Base-by-base conservation (phyloP, 2,329 filamentous ascomycete genomes). In the Cercospora brassicicola region DNA sequence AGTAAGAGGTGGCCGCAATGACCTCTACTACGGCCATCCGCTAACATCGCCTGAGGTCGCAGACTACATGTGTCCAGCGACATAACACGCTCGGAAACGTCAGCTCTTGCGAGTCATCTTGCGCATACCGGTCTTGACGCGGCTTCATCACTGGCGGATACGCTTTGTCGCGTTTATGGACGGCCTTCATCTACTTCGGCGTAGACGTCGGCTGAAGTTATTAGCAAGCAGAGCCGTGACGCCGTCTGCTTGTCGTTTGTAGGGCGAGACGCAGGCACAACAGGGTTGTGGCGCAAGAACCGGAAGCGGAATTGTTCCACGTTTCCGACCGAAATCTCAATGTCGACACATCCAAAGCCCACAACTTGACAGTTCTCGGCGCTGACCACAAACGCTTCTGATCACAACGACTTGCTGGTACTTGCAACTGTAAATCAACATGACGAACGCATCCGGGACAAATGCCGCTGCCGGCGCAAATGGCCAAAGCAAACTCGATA, bases 401-500 rank as follows among this genome's bases (percentile, higher is more conserved):
- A n/a, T 3, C 23, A 55, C 48, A 55, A 55, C 23, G 2, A 55
- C 20, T 11, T n/a, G 36, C 15, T n/a, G 6, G 13, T 55, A 15
- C 48, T 13, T 23, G 45, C 4, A n/a, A 13, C 30, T 18, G 20
- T n/a, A 5, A 18, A 18, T n/a, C 55, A 67, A 13, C 28, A 59
- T 56, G 55, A 55, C 59, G 36, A 57, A 56, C 31, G 18, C 33
- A 42, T 23, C 30, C 8, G 45, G 18, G 3, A 45, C 55, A 36
- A 67, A 69, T 62, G 71, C 64, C 67, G 36, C 56, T 42, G 11
- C 48, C 28, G 55, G 26, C 53, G 36, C 51, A 9, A 48, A 65
- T 42, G 57, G 53, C 42, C 60, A n/a, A 15, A 67, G 65, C 26
- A 70, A 66, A 48, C 62, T 71, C 10, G 74, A 77, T 60, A 69